phyloP scores from a whole-genome alignment of 352 stramenopile species.

The Phytophthora citricola region DNA sequence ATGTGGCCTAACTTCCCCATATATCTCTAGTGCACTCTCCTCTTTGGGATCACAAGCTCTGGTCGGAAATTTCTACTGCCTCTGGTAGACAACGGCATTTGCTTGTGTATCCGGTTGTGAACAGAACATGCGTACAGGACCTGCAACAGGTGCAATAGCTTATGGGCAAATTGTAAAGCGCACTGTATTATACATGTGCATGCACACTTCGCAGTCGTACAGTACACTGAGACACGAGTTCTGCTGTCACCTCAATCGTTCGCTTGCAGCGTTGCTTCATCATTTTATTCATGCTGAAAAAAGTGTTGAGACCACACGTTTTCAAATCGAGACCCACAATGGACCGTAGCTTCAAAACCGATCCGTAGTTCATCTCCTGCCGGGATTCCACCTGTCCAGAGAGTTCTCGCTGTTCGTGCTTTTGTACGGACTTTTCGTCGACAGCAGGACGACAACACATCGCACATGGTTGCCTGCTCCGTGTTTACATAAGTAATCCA shows the following conservation, averaged over 20 bases:
- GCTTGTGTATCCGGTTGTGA: background rate
- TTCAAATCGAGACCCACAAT: slow-evolving; percentile 6
- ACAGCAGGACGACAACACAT: slow-evolving; percentile 20
- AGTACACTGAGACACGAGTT: background rate
- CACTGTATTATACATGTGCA: background rate
- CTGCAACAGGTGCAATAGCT: background rate
- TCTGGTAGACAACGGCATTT: background rate
- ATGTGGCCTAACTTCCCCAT: too few species aligned
- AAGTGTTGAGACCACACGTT: slow-evolving; percentile 6
- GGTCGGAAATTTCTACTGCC: background rate
- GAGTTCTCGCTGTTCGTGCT: slow-evolving; percentile 1
- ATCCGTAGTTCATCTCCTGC: slow-evolving; percentile 14
- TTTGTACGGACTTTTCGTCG: slow-evolving; percentile 6
- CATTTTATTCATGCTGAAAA: slow-evolving; percentile 8
- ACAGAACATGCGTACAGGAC: too few species aligned
- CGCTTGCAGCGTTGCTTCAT: slow-evolving; percentile 8
- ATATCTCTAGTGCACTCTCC: too few species aligned
- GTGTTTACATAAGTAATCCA: slow-evolving; percentile 25
- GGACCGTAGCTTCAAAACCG: background rate
- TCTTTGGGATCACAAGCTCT: too few species aligned
- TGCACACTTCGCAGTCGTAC: background rate
- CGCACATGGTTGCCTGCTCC: slow-evolving; percentile 2
- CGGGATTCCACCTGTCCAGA: slow-evolving; percentile 18
- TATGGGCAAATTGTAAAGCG: background rate
- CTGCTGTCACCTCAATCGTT: slow-evolving; percentile 3